A percentile compares a stretch with the other conserved stretches of the same genome.
Conservation (phyloP, 768 basidiomycete species). For the Cubamyces sp. region DNA sequence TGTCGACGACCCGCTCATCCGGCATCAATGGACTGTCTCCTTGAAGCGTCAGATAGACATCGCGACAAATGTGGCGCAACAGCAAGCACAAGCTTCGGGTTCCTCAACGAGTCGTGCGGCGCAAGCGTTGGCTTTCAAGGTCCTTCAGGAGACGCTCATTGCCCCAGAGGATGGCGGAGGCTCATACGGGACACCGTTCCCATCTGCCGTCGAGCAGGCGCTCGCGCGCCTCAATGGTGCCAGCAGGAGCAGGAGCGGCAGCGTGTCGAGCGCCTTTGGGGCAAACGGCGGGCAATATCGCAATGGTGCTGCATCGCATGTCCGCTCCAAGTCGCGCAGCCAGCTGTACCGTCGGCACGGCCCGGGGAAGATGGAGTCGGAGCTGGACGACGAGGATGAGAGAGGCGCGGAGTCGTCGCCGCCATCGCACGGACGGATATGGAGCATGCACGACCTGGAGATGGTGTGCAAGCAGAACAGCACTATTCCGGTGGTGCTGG, state of each 20-base stretch:
- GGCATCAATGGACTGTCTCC: slow-evolving; percentile 73
- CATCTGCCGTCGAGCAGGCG: slow-evolving; percentile 34
- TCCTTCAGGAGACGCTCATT: slow-evolving; percentile 85
- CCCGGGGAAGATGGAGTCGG: slow-evolving; percentile 66
- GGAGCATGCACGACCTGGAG: slow-evolving; percentile 85
- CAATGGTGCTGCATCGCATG: slow-evolving; percentile 40
- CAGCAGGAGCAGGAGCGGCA: slow-evolving; percentile 26
- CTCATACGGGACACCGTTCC: slow-evolving; percentile 10
- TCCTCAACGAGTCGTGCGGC: slow-evolving; percentile 42
- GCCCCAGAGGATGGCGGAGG: slow-evolving; percentile 34
- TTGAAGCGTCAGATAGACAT: slow-evolving; percentile 68
- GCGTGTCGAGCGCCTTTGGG: slow-evolving; percentile 29
- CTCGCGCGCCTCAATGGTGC: slow-evolving; percentile 38
- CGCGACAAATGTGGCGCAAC: slow-evolving; percentile 37
- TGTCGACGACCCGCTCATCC: slow-evolving; percentile 76
- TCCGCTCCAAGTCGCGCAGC: slow-evolving; percentile 73
- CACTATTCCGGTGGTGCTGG: slow-evolving; percentile 74
- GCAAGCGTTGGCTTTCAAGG: slow-evolving; percentile 76
- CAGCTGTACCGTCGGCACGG: slow-evolving; percentile 66
- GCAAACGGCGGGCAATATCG: slow-evolving; percentile 19
- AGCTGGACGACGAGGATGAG: slow-evolving; percentile 44
- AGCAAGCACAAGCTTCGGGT: slow-evolving; percentile 20
- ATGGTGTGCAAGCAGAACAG: slow-evolving; percentile 90
- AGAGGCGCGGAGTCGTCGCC: slow-evolving; percentile 22
- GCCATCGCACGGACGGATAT: slow-evolving; percentile 52